These are phyloP conservation scores for Papiliotrema nemorosa DNA, from an alignment of 1,284 basidiomycete species.

Conservation along the genomic window DNA sequence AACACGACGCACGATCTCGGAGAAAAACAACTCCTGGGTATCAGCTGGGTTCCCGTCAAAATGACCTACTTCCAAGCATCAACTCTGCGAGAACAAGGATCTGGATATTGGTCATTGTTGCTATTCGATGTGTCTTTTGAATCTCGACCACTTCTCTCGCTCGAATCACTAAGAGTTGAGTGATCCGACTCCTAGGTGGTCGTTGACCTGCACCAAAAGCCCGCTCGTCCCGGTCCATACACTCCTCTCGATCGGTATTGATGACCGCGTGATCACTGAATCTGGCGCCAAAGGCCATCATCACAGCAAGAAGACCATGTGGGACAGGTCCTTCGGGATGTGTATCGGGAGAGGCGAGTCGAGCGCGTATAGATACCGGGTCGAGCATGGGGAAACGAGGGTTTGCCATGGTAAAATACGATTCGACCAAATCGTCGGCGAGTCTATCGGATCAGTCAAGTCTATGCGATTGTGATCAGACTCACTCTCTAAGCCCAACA, in stretches of 20 bases:
- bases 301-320: conserved; percentile 73
- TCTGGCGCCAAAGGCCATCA: conserved; percentile 88
- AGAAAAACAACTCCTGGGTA: conserved; percentile 6
- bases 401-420: conserved; percentile 68
- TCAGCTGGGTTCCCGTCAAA: not conserved
- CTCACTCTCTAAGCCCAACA: conserved; percentile 26
- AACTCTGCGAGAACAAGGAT: conserved; percentile 37
- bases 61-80: conserved; percentile 39
- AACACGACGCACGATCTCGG: conserved; percentile 6
- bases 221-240: conserved; percentile 21
- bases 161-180: conserved; percentile 70
- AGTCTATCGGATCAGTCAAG: conserved; percentile 55
- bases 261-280: conserved; percentile 84
- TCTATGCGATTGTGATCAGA: not conserved
- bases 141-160: conserved; percentile 78
- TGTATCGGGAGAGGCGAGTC: conserved; percentile 35
- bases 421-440: conserved; percentile 80
- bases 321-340: conserved; percentile 54
- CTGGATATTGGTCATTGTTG: conserved; percentile 70
- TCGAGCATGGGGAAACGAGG: conserved; percentile 75
- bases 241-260: conserved; percentile 66
- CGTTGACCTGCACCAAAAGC: conserved; percentile 11
- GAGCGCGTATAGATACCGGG: conserved; percentile 66
- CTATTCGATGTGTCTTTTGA: conserved; percentile 74
- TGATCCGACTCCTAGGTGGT: conserved; percentile 60